phyloP scores from a whole-genome alignment of 768 basidiomycete species.

The Termitomyces sp. region DNA sequence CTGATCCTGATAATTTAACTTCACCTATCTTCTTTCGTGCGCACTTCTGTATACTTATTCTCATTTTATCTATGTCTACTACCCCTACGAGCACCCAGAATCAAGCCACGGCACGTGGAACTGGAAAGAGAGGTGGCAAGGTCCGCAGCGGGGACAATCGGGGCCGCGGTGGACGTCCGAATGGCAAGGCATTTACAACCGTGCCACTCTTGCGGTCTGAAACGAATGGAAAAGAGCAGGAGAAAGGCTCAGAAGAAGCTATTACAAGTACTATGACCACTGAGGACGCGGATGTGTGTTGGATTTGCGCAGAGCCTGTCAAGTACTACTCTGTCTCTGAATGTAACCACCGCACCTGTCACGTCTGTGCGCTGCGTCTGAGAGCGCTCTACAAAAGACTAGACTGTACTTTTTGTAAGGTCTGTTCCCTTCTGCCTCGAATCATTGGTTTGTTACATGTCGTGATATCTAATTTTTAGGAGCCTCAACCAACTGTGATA shows the following conservation, averaged over 20 bases:
- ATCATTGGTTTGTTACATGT: not conserved
- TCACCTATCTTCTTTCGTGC: not conserved
- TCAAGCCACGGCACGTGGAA: slow-evolving; percentile 5
- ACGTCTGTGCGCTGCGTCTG: slow-evolving; percentile 84
- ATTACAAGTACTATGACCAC: slow-evolving; percentile 22
- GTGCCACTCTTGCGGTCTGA: not conserved
- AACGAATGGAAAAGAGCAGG: not conserved
- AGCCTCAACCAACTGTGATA: slow-evolving; percentile 67
- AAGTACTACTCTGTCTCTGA: slow-evolving; percentile 85
- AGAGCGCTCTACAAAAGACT: slow-evolving; percentile 90
- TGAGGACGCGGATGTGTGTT: slow-evolving; percentile 54
- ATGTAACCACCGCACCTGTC: slow-evolving; percentile 94
- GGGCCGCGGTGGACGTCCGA: slow-evolving; percentile 9
- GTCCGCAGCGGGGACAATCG: slow-evolving; percentile 10
- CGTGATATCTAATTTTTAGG: slow-evolving; percentile 31
- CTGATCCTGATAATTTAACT: slow-evolving; percentile 6
- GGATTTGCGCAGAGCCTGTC: slow-evolving; percentile 93
- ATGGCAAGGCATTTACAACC: not conserved
- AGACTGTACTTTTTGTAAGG: slow-evolving; percentile 97
- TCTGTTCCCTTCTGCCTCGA: slow-evolving; percentile 22
- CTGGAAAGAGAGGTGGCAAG: slow-evolving; percentile 11
- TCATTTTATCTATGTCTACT: not conserved
- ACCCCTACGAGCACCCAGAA: not conserved
- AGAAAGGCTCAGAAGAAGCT: not conserved
- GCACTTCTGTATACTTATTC: not conserved